Base-by-base conservation (phyloP, 805 yeast species). In the Torulaspora microellipsoides region DNA sequence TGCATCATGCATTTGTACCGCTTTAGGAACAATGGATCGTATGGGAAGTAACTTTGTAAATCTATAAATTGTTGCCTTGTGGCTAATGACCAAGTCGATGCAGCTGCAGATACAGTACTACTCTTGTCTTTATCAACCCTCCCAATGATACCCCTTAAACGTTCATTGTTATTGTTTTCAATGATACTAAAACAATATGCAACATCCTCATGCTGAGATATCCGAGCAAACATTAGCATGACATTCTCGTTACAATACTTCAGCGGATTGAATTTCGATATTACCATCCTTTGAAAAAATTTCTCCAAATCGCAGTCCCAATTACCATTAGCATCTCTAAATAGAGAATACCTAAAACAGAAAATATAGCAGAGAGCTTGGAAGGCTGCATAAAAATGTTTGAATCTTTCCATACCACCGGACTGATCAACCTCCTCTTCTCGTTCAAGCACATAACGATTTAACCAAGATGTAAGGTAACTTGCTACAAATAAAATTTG, bases 31-130 rank as follows among this genome's bases (percentile, higher is more conserved):
- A 93, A 66, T 1, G 99, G 99, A 69, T 91, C 98, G 62, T 86
- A 91, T 10, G 99, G 99, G 66, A 91, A 91, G 62, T 88, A 91
- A n/a, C 93, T 89, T 62, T 90, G 96, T 40, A 91, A 71, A 56
- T 88, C 95, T 52, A 85, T 75, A 58, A 86, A 88, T 58, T 89
- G 96, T 59, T 85, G 90, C 56, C 81, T 81, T 43, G 79, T 78
- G 27, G 73, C 73, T 52, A 77, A 71, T 41, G 74, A 72, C 53
- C 66, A 62, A 8, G 60, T 46, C 7, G 62, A 53, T 27, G 58
- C 48, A 25, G 56, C 68, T 60, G 47, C 42, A 6, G 42, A 31
- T 20, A 36, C 36, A n/a, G 45, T 30, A 14, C 15, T 66, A 56
- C 29, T 52, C 35, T 43, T 44, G 25, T 43, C 47, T 12, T 41